Conservation (phyloP, 192 early-diverging fungal species). For the Coemansia sp. region DNA sequence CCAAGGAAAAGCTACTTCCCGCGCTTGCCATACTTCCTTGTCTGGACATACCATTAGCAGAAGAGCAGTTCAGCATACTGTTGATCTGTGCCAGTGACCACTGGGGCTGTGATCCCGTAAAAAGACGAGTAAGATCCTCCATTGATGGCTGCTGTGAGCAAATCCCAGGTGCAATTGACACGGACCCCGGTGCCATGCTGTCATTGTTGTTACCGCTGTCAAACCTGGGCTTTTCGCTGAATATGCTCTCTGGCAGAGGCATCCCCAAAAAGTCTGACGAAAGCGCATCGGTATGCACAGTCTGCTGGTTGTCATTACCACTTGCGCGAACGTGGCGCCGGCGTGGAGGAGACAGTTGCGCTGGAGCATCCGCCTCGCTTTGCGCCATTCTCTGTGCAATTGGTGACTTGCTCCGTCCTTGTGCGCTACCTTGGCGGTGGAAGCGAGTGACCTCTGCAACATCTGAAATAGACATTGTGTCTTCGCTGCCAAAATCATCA, state of each 20-base stretch:
- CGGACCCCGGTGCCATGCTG: constrained; percentile 2
- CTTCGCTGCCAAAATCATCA: constrained; percentile 32
- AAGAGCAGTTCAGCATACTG: constrained; percentile 24
- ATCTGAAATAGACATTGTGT: constrained; percentile 51
- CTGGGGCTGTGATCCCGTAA: constrained; percentile 31
- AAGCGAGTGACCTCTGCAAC: constrained; percentile 48
- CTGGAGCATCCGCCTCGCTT: constrained; percentile 37
- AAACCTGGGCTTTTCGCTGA: constrained; percentile 33
- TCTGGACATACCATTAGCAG: neutral
- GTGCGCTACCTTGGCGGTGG: constrained; percentile 48
- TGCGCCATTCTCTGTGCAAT: constrained; percentile 39
- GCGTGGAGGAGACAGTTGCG: constrained; percentile 9
- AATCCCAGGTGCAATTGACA: constrained; percentile 27
- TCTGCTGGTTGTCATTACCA: constrained; percentile 10
- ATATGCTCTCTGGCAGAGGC: constrained; percentile 49
- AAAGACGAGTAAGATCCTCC: constrained; percentile 32
- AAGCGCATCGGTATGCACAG: constrained; percentile 44
- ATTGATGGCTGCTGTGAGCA: constrained; percentile 36
- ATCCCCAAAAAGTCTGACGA: constrained; percentile 52
- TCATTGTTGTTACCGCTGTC: neutral
- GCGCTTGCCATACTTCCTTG: constrained; percentile 17
- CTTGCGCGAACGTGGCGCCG: constrained; percentile 32
- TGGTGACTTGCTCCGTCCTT: constrained; percentile 23
- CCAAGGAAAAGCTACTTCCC: constrained; percentile 27
- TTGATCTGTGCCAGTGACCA: constrained; percentile 50